These are phyloP conservation scores for Pyracantha coccinea DNA, from an alignment of 331 rosid species.

Conservation along the genomic window DNA sequence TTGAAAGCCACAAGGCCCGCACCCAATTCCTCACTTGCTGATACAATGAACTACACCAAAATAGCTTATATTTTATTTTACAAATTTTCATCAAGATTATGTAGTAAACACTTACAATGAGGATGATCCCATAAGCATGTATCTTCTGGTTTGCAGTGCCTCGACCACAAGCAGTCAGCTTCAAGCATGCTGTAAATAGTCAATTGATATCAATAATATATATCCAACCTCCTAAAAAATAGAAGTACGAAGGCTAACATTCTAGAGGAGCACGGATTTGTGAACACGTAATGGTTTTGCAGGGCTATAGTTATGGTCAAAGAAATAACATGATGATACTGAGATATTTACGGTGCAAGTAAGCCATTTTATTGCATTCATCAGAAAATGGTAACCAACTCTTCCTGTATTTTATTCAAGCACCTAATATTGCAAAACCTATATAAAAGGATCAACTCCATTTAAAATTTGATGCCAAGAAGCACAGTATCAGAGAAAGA, in stretches of 20 bases:
- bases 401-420: background rate
- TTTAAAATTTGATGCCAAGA: background rate
- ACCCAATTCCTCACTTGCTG: background rate
- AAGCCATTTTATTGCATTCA: background rate
- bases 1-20: constrained; percentile 1
- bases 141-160: constrained; percentile 57
- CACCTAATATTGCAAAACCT: background rate
- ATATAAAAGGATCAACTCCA: background rate
- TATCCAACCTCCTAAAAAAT: background rate
- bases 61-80: background rate
- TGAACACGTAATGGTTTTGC: background rate
- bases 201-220: constrained; percentile 15
- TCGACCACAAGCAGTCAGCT: constrained; percentile 51
- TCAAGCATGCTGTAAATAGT: constrained; percentile 59
- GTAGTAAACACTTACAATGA: constrained; percentile 49
- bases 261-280: background rate
- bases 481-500: background rate
- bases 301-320: background rate
- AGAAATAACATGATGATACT: background rate
- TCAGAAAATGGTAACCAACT: background rate
- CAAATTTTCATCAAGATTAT: constrained; percentile 8
- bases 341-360: background rate
- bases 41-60: constrained; percentile 1
- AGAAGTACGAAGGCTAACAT: background rate
- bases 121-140: constrained; percentile 52